Evolutionary conservation across 352 stramenopile species (phyloP).

Genomic region (Globisporangium apiculatum): DNA sequence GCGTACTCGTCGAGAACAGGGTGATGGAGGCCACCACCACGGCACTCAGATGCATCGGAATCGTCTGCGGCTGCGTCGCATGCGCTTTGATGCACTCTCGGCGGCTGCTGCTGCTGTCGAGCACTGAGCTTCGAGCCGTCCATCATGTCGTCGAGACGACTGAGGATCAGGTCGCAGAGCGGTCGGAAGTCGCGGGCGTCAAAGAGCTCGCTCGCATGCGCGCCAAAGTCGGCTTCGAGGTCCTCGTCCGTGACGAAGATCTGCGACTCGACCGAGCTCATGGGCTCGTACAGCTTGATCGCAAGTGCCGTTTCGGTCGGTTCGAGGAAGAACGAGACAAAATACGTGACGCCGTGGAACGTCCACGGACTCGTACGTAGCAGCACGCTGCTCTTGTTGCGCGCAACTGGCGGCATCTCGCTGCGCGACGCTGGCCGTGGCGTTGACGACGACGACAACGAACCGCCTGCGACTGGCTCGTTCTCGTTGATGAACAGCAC

Average conservation of each 20-base stretch:
- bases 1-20: neutral
- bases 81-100: neutral
- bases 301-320: slow-evolving; percentile 28
- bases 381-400: slow-evolving; percentile 21
- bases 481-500: slow-evolving; percentile 75
- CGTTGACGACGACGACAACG: slow-evolving; percentile 10
- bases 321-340: slow-evolving; percentile 75
- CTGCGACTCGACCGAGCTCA: slow-evolving; percentile 69
- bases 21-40: too few relatives aligned
- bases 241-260: slow-evolving; percentile 54
- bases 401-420: neutral
- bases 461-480: slow-evolving; percentile 21
- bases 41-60: too few relatives aligned
- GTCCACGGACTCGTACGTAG: slow-evolving; percentile 63
- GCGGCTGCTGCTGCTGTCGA: slow-evolving; percentile 3
- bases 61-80: neutral
- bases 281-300: slow-evolving; percentile 74
- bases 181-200: slow-evolving; percentile 35
- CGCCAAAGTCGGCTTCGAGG: slow-evolving; percentile 51
- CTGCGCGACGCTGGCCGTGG: slow-evolving; percentile 7
- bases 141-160: slow-evolving; percentile 55
- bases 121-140: slow-evolving; percentile 4
- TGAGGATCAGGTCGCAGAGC: slow-evolving; percentile 58
- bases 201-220: slow-evolving; percentile 28
- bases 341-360: slow-evolving; percentile 59